These are phyloP conservation scores for Eucalyptus tenuipes DNA, from an alignment of 345 rosid genomes.

Conservation along the genomic window DNA sequence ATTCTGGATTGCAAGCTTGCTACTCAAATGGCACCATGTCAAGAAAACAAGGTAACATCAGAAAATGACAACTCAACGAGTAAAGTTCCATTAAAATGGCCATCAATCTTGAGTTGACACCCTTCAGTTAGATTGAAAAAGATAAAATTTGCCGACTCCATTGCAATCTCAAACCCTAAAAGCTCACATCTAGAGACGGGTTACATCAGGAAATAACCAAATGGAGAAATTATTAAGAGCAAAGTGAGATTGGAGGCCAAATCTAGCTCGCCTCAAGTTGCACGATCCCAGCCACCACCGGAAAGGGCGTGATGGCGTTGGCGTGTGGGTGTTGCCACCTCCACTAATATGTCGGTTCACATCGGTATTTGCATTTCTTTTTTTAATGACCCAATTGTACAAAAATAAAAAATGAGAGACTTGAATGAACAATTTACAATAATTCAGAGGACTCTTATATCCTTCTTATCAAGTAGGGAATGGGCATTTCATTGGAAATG, in stretches of 20 bases:
- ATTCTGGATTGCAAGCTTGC: background rate
- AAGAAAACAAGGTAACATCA: background rate
- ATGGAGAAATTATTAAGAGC: background rate
- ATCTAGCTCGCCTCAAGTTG: background rate
- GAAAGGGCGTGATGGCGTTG: background rate
- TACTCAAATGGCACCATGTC: background rate
- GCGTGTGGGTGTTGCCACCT: background rate
- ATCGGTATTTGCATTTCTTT: background rate
- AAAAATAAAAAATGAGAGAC: background rate
- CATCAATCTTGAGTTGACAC: background rate
- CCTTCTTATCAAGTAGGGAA: background rate
- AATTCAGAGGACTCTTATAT: background rate
- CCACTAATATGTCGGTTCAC: background rate
- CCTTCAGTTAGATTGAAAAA: background rate
- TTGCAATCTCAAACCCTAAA: background rate
- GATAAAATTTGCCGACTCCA: background rate
- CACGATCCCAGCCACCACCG: rapidly evolving
- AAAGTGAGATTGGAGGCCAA: background rate
- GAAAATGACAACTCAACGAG: background rate
- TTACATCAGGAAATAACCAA: background rate
- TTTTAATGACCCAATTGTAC: background rate
- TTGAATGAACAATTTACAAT: background rate
- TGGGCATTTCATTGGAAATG: background rate
- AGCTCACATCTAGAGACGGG: background rate
- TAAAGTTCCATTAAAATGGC: background rate